These are phyloP conservation scores for Mycena haematopus DNA, from an alignment of 768 basidiomycete species.

Conservation along the genomic window DNA sequence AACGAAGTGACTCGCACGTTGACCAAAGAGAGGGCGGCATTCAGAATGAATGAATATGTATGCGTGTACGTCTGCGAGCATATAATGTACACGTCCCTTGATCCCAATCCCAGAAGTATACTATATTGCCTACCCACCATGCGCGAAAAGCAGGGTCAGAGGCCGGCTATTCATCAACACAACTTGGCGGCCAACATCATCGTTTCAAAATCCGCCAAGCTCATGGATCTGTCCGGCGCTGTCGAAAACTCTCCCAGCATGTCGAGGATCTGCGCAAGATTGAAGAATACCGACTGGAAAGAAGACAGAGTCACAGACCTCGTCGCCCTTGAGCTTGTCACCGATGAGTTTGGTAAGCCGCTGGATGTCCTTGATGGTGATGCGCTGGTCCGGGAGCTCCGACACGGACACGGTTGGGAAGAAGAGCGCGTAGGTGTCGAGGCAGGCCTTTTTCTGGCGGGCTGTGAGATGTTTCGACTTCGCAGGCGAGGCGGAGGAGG, in stretches of 20 bases:
- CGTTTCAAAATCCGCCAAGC: constrained; percentile 69
- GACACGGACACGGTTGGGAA: constrained; percentile 62
- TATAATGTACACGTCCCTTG: too few relatives aligned
- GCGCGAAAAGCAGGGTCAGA: background rate
- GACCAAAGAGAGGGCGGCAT: too few relatives aligned
- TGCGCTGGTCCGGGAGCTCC: constrained; percentile 56
- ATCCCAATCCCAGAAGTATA: too few relatives aligned
- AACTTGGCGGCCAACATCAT: constrained; percentile 76
- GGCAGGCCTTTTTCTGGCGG: constrained; percentile 59
- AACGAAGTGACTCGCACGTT: too few relatives aligned
- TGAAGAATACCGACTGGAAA: background rate
- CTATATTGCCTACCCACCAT: too few relatives aligned
- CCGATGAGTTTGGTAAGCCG: constrained; percentile 66
- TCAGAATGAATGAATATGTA: too few relatives aligned
- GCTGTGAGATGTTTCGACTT: constrained; percentile 45
- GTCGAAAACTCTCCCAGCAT: constrained; percentile 83
- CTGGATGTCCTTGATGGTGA: constrained; percentile 72
- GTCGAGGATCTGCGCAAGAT: constrained; percentile 64
- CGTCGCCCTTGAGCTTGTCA: constrained; percentile 76
- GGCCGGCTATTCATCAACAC: background rate
- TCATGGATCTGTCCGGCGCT: constrained; percentile 70
- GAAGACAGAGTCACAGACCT: constrained; percentile 51
- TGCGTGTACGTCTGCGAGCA: too few relatives aligned
- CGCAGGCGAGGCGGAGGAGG: constrained; percentile 6
- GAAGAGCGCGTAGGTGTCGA: constrained; percentile 73